A percentile compares a stretch with the other conserved stretches of the same genome.
These are phyloP conservation scores for Acorus gramineus DNA, from an alignment of 106 monocot genomes.

Conservation along the genomic window DNA sequence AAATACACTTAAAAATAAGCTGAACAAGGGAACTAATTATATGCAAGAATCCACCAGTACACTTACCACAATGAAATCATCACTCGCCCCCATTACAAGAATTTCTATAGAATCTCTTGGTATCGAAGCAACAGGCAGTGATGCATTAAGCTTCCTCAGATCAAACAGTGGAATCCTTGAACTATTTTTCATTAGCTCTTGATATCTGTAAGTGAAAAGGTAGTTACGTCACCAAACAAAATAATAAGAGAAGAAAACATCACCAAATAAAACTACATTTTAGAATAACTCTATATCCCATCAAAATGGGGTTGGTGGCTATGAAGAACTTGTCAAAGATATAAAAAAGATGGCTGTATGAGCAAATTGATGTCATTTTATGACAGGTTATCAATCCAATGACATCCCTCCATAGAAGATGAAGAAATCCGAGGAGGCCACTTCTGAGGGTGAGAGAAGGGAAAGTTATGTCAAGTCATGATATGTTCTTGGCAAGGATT, in stretches of 20 bases:
- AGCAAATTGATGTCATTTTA: too few relatives aligned
- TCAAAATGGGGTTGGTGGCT: too few relatives aligned
- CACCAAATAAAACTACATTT: neutral
- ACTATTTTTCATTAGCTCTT: constrained; percentile 65
- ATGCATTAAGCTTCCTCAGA: constrained; percentile 64
- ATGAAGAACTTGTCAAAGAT: too few relatives aligned
- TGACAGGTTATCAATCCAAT: too few relatives aligned
- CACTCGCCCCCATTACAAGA: constrained; percentile 62
- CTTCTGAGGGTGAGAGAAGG: too few relatives aligned
- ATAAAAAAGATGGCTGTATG: too few relatives aligned
- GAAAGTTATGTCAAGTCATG: too few relatives aligned
- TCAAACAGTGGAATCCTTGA: constrained; percentile 69
- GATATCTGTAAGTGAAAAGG: constrained; percentile 38
- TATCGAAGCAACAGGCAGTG: constrained; percentile 57
- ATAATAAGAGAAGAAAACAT: neutral
- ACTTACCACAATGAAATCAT: constrained; percentile 90
- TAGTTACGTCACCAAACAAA: neutral
- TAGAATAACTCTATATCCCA: too few relatives aligned
- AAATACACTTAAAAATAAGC: neutral
- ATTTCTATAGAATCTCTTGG: constrained; percentile 26
- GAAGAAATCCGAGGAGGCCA: too few relatives aligned
- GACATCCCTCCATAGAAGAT: too few relatives aligned
- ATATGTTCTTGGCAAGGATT: too few relatives aligned
- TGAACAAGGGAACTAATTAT: neutral
- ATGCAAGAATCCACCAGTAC: neutral